Percentiles rank a stretch among this genome's conserved stretches.
Evolutionary conservation across 192 early-diverging fungal species (phyloP).

Genomic region (Piromyces finnis): DNA sequence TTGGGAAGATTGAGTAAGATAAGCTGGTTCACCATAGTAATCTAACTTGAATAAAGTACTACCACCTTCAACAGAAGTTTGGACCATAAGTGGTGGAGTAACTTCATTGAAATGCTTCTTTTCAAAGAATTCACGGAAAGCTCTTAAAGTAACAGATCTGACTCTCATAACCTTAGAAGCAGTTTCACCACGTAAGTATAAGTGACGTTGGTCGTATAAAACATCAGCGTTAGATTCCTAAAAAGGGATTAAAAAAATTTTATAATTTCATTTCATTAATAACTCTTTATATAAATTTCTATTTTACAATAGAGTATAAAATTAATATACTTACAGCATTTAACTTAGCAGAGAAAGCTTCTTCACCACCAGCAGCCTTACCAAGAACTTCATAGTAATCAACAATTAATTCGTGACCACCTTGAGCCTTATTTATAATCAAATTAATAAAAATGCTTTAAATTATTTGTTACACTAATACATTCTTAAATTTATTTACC

Average conservation of each 20-base stretch:
- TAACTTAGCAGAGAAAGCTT: constrained; percentile 79
- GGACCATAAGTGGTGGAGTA: constrained; percentile 96
- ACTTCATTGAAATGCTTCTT: constrained; percentile 62
- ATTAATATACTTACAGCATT: constrained; percentile 35
- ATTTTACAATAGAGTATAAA: too few species aligned
- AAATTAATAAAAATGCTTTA: neutral
- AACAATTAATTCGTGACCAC: constrained; percentile 80
- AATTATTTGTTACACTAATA: neutral
- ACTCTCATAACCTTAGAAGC: constrained; percentile 72
- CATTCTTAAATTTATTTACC: constrained; percentile 12
- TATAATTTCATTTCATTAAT: too few species aligned
- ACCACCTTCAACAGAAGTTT: constrained; percentile 98
- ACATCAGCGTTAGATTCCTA: constrained; percentile 71
- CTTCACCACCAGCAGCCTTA: constrained; percentile 83
- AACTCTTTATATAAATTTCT: too few species aligned
- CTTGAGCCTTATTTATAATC: constrained; percentile 54
- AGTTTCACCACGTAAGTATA: constrained; percentile 86
- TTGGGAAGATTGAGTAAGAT: constrained; percentile 96
- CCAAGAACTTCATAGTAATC: constrained; percentile 94
- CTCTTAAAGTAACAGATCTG: constrained; percentile 65
- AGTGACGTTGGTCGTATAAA: constrained; percentile 82
- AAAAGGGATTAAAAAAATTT: too few species aligned
- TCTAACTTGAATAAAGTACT: constrained; percentile 84
- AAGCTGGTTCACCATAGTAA: constrained; percentile 94
- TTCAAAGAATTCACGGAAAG: constrained; percentile 94